These are phyloP conservation scores for Wickerhamomyces mucosus DNA, from an alignment of 805 yeast species.

Conservation along the genomic window DNA sequence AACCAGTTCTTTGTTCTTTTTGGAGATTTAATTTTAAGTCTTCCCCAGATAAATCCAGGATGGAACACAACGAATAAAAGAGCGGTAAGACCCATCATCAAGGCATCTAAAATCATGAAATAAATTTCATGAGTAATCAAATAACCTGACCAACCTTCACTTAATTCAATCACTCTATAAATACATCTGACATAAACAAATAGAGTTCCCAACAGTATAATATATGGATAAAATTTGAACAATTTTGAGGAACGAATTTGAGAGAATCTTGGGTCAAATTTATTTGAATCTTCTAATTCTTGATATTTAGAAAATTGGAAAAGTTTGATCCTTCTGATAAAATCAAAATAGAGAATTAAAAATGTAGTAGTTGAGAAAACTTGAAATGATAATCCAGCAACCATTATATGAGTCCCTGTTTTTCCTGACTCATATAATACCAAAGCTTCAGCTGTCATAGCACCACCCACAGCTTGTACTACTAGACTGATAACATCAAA, in stretches of 20 bases:
- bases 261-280: constrained; percentile 3
- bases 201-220: constrained; percentile 36
- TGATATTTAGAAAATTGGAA: constrained; percentile 1
- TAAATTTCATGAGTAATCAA: constrained; percentile 53
- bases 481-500: constrained; percentile 58
- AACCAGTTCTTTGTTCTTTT: too few relatives aligned
- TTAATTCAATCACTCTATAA: constrained; percentile 64
- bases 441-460: constrained; percentile 44
- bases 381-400: constrained; percentile 72
- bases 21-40: too few relatives aligned
- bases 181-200: constrained; percentile 58
- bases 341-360: constrained; percentile 37
- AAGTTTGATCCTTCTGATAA: constrained; percentile 29
- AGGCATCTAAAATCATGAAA: constrained; percentile 53
- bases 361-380: constrained; percentile 59
- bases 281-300: constrained; percentile 1
- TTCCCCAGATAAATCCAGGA: constrained; percentile 58
- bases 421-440: constrained; percentile 21
- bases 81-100: constrained; percentile 48
- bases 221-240: constrained; percentile 29
- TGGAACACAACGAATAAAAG: constrained; percentile 42
- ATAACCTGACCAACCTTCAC: constrained; percentile 63
- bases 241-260: constrained; percentile 2
- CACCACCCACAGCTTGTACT: constrained; percentile 74
- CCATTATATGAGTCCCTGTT: constrained; percentile 54